phyloP scores from a whole-genome alignment of 2,329 filamentous ascomycete genomes.

The Biscogniauxia sp. region DNA sequence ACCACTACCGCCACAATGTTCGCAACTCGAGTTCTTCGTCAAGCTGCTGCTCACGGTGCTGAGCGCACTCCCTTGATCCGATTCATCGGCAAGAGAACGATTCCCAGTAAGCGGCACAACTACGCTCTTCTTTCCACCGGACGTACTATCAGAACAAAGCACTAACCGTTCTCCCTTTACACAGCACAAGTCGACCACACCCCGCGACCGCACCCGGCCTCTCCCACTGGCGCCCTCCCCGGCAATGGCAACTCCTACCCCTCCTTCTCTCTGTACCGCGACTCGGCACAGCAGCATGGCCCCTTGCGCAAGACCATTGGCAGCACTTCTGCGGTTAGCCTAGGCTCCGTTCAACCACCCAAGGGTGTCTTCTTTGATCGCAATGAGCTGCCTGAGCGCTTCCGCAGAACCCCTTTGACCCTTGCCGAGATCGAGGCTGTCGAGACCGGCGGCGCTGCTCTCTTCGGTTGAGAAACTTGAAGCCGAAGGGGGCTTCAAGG shows the following conservation, averaged over 20 bases:
- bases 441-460: conserved; percentile 81
- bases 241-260: conserved; percentile 45
- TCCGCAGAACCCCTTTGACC: conserved; percentile 72
- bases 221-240: conserved; percentile 59
- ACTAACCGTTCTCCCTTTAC: conserved; percentile 18
- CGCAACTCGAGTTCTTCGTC: conserved; percentile 54
- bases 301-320: conserved; percentile 63
- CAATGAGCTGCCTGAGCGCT: conserved; percentile 80
- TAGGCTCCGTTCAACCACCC: conserved; percentile 70
- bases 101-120: conserved; percentile 48
- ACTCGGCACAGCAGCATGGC: conserved; percentile 75
- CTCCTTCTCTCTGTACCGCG: conserved; percentile 73
- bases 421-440: conserved; percentile 90
- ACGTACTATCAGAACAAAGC: conserved; percentile 1
- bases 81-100: conserved; percentile 59
- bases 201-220: conserved; percentile 70
- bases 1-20: conserved; percentile 44
- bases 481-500: neutral
- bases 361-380: conserved; percentile 84
- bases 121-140: neutral
- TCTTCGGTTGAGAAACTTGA: conserved; percentile 41
- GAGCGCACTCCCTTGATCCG: conserved; percentile 61
- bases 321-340: conserved; percentile 57
- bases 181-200: conserved; percentile 70
- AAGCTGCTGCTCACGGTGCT: conserved; percentile 56